Evolutionary conservation across 257 asterid genomes (phyloP).

Genomic region (Solanum ossicruentum): DNA sequence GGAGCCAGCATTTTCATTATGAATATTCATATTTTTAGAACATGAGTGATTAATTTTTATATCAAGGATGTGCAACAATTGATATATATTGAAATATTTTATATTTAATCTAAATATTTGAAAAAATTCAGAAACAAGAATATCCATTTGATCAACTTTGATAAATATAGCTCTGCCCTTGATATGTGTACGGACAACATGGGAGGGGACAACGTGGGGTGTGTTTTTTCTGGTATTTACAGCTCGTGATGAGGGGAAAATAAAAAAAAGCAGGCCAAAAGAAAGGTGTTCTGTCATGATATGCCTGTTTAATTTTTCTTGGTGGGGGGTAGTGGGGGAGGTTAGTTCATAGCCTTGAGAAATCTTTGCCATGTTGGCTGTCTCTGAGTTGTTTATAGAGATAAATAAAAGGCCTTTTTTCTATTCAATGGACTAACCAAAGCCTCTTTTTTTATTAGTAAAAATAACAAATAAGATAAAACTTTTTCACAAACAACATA

Average conservation of each 20-base stretch:
- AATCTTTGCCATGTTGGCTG: constrained; percentile 18
- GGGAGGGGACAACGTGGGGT: not conserved
- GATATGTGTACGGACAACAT: not conserved
- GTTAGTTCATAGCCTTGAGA: constrained; percentile 12
- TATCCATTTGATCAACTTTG: no score
- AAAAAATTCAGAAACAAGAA: no score
- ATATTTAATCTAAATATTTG: no score
- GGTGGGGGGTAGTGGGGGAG: constrained; percentile 9
- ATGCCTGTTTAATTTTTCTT: not conserved
- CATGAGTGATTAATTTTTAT: no score
- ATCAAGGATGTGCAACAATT: no score
- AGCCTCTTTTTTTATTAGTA: constrained; percentile 8
- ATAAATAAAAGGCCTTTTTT: not conserved
- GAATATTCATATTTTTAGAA: no score
- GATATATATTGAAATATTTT: no score
- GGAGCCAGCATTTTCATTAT: no score
- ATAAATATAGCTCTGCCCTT: no score
- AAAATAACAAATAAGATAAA: not conserved
- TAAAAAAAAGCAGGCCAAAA: constrained; percentile 6
- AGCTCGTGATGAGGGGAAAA: constrained; percentile 51
- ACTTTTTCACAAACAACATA: constrained; percentile 1
- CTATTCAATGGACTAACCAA: constrained; percentile 32
- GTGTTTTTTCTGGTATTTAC: constrained; percentile 15
- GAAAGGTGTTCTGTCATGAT: constrained; percentile 40
- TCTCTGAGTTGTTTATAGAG: constrained; percentile 15